Percentiles rank a stretch among this genome's conserved stretches.
Evolutionary conservation across 164 flowering plant species (phyloP).

Genomic region (Warburgia ugandensis): DNA sequence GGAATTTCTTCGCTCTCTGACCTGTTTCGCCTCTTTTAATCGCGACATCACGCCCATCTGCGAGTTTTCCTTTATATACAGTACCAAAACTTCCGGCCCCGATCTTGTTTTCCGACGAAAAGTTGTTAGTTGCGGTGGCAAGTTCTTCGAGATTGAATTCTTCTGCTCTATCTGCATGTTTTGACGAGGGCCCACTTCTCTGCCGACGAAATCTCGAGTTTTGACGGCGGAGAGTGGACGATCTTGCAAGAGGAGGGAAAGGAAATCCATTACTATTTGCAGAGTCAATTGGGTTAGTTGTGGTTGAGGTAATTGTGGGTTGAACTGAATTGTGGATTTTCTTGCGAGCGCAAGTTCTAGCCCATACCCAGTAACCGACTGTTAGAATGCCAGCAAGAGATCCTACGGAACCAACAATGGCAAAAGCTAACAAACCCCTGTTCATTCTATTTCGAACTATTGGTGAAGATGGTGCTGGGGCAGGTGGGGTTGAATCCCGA

Average conservation of each 20-base stretch:
- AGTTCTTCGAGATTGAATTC: constrained; percentile 68
- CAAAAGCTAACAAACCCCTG: constrained; percentile 58
- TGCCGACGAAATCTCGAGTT: constrained; percentile 72
- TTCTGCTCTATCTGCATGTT: constrained; percentile 68
- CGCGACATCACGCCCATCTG: constrained; percentile 81
- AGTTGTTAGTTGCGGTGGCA: constrained; percentile 58
- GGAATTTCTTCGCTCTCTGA: constrained; percentile 37
- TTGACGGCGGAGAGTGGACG: constrained; percentile 67
- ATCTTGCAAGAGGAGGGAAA: constrained; percentile 43
- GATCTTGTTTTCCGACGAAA: constrained; percentile 68
- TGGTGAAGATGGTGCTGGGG: background rate
- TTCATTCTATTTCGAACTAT: constrained; percentile 11
- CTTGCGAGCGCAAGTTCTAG: constrained; percentile 64
- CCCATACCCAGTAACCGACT: constrained; percentile 61
- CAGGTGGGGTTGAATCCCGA: background rate
- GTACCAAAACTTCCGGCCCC: constrained; percentile 93
- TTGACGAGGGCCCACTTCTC: constrained; percentile 90
- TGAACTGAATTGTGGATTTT: constrained; percentile 90
- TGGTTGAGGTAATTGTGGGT: constrained; percentile 52
- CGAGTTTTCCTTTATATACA: constrained; percentile 61
- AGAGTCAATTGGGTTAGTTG: no score
- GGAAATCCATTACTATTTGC: constrained; percentile 15
- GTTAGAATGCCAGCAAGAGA: constrained; percentile 48
- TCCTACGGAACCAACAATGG: constrained; percentile 77
- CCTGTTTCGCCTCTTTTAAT: constrained; percentile 79